phyloP scores from a whole-genome alignment of 768 basidiomycete species.

The Asterophora lycoperdoides region DNA sequence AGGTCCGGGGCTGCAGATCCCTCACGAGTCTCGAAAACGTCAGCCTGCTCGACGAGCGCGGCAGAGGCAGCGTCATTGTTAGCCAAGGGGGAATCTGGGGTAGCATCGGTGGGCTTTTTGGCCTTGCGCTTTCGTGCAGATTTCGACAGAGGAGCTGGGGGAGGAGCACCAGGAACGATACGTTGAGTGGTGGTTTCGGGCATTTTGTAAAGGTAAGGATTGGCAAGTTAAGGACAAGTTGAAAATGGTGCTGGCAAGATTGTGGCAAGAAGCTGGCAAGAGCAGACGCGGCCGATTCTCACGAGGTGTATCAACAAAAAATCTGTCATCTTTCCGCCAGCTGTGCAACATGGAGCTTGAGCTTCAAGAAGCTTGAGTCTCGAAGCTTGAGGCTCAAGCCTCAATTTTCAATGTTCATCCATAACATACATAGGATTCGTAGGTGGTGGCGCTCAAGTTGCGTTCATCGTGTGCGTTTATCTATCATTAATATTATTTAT shows the following conservation, averaged over 20 bases:
- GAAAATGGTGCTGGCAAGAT: too few species aligned
- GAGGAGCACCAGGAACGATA: conserved; percentile 75
- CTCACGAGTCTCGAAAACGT: conserved; percentile 42
- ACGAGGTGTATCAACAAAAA: conserved; percentile 18
- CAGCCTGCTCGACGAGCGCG: conserved; percentile 45
- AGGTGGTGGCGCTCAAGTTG: too few species aligned
- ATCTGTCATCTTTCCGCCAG: background rate
- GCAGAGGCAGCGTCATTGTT: conserved; percentile 44
- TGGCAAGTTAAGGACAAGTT: conserved; percentile 7
- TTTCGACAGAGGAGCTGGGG: conserved; percentile 55
- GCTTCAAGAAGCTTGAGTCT: too few species aligned
- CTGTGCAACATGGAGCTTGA: too few species aligned
- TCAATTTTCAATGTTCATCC: too few species aligned
- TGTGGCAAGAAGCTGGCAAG: conserved; percentile 16
- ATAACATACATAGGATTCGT: too few species aligned
- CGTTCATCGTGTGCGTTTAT: too few species aligned
- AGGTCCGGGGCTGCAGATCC: conserved; percentile 43
- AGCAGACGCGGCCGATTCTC: conserved; percentile 19
- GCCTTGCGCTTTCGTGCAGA: conserved; percentile 62
- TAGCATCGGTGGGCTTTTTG: conserved; percentile 40
- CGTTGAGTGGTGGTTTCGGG: conserved; percentile 40
- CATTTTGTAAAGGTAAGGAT: conserved; percentile 27
- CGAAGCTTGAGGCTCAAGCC: too few species aligned
- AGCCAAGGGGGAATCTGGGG: conserved; percentile 43
- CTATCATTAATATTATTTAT: too few species aligned